Percentiles rank a stretch among this genome's conserved stretches.
Evolutionary conservation across 1,284 basidiomycete species (phyloP).

Genomic region (Cutaneotrichosporon sp.): DNA sequence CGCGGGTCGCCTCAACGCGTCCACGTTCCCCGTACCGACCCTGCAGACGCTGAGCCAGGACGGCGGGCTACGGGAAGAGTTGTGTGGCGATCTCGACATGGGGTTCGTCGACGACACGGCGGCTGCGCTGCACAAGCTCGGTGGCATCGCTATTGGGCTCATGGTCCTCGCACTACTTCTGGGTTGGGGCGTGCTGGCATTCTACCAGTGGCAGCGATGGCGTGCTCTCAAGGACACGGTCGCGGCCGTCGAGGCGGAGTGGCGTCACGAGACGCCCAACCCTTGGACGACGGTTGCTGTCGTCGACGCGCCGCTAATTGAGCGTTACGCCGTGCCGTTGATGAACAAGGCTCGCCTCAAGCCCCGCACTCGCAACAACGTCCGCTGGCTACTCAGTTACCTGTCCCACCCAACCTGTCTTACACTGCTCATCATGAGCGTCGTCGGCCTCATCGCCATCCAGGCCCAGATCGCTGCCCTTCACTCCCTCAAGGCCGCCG

Average conservation of each 20-base stretch:
- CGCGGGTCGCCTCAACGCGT: conserved; percentile 64
- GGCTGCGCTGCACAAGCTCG: conserved; percentile 68
- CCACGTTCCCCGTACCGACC: conserved; percentile 67
- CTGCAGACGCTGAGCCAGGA: conserved; percentile 32
- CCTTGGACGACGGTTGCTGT: conserved; percentile 48
- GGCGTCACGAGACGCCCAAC: conserved; percentile 24
- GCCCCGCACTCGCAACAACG: conserved; percentile 37
- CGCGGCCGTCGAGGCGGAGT: conserved; percentile 40
- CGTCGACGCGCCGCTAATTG: conserved; percentile 50
- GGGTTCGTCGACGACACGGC: conserved; percentile 80
- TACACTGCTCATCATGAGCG: conserved; percentile 81
- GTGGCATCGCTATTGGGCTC: conserved; percentile 72
- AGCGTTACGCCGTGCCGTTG: conserved; percentile 37
- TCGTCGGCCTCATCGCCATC: conserved; percentile 85
- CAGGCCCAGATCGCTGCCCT: conserved; percentile 79
- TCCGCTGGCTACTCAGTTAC: conserved; percentile 65
- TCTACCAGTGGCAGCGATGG: conserved; percentile 53
- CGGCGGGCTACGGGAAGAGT: conserved; percentile 31
- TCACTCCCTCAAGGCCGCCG: conserved; percentile 66
- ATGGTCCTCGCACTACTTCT: conserved; percentile 55
- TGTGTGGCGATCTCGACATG: conserved; percentile 75
- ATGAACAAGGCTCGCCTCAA: conserved; percentile 28
- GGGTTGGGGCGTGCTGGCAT: conserved; percentile 43
- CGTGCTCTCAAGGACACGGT: conserved; percentile 40
- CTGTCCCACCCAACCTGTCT: conserved; percentile 86